Percentiles rank a stretch among this genome's conserved stretches.
phyloP scores from a whole-genome alignment of 495 filamentous ascomycete species.

The Trichodelitschia bisporula region DNA sequence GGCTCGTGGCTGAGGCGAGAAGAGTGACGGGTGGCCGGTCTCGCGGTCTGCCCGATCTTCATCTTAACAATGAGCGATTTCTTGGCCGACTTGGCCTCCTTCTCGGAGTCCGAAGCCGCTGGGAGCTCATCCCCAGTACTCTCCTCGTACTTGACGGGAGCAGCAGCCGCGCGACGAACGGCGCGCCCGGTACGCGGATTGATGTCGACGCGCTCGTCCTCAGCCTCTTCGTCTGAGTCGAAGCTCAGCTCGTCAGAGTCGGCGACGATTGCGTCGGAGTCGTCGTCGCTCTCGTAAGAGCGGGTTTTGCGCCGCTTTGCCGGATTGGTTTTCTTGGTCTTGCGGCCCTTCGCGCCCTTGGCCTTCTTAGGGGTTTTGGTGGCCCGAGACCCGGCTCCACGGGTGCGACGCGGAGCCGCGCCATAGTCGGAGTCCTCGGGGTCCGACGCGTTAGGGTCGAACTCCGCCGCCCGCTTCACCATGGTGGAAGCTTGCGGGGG shows the following conservation, averaged over 20 bases:
- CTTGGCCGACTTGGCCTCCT: not conserved
- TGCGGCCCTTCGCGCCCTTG: conserved; percentile 5
- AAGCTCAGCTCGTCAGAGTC: not conserved
- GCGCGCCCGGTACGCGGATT: not conserved
- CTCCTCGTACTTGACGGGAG: not conserved
- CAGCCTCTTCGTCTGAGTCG: not conserved
- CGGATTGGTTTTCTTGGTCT: conserved; percentile 2
- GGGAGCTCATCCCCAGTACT: conserved; percentile 1
- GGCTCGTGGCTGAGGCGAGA: too few species aligned
- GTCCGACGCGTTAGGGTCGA: conserved; percentile 68
- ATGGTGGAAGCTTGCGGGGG: too few species aligned
- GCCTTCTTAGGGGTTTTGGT: conserved; percentile 1
- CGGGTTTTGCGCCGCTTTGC: not conserved
- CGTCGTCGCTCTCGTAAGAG: not conserved
- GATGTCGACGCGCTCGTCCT: not conserved
- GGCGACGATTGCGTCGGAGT: not conserved
- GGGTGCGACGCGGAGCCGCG: conserved; percentile 14
- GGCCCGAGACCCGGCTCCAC: too few species aligned
- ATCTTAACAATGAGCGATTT: not conserved
- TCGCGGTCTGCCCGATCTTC: not conserved
- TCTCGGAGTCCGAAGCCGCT: conserved; percentile 16
- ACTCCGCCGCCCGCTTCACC: too few species aligned
- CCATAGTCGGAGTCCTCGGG: conserved; percentile 62
- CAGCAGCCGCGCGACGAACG: not conserved
- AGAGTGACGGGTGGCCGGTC: not conserved